A percentile compares a stretch with the other conserved stretches of the same genome.
Evolutionary conservation across 148 eudicot species (phyloP).

Genomic region (Pouteria glomerata): DNA sequence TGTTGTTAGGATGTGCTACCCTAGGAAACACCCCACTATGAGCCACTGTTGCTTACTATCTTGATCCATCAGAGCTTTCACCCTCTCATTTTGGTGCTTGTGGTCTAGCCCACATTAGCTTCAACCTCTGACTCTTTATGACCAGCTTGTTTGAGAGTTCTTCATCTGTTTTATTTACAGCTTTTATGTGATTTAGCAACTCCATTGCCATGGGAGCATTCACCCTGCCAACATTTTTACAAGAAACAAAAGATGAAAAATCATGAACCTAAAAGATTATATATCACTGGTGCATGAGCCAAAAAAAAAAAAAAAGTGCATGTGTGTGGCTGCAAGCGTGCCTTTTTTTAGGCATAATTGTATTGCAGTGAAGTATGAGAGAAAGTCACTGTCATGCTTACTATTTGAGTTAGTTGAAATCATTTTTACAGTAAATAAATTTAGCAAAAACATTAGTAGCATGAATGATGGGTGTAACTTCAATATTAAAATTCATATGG

Average conservation of each 20-base stretch:
- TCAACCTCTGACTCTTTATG: conserved; percentile 75
- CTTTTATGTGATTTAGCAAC: conserved; percentile 82
- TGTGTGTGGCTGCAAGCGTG: too few species aligned
- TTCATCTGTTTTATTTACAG: conserved; percentile 91
- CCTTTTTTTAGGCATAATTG: too few species aligned
- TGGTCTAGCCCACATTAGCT: conserved; percentile 95
- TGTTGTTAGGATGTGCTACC: conserved; percentile 91
- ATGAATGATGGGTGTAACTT: too few species aligned
- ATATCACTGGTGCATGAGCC: background rate
- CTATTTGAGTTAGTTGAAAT: too few species aligned
- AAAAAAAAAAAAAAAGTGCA: too few species aligned
- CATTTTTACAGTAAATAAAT: too few species aligned
- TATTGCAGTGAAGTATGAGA: too few species aligned
- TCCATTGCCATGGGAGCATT: conserved; percentile 94
- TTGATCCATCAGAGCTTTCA: conserved; percentile 51
- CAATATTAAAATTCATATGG: too few species aligned
- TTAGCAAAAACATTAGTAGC: too few species aligned
- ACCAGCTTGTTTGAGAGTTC: conserved; percentile 94
- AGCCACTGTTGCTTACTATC: conserved; percentile 53
- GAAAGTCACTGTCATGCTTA: too few species aligned
- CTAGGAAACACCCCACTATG: conserved; percentile 92
- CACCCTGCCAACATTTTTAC: conserved; percentile 42
- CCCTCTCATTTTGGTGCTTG: conserved; percentile 70
- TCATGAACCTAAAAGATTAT: background rate
- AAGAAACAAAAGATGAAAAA: background rate